Conservation (phyloP, 208 protist genomes). For the Angomonas ambiguus region DNA sequence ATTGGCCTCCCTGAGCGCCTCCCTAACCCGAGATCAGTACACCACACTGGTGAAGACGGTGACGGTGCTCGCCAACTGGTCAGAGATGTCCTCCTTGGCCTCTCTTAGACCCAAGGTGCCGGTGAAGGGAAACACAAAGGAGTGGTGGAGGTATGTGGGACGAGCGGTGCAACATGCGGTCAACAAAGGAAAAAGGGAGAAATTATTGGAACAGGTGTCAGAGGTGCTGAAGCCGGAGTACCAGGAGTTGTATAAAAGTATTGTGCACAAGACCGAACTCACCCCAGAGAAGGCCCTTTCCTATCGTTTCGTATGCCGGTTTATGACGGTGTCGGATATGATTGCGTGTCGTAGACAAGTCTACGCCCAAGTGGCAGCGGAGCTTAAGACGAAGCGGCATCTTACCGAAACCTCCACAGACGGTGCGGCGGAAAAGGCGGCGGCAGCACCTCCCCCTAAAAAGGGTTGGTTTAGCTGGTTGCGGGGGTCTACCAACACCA, state of each 20-base stretch:
- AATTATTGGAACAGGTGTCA: conserved; percentile 53
- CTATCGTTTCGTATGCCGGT: conserved; percentile 74
- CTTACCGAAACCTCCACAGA: not conserved
- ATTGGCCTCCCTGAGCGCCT: conserved; percentile 59
- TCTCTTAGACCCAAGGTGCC: conserved; percentile 39
- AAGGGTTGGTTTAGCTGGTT: conserved; percentile 51
- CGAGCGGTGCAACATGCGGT: conserved; percentile 37
- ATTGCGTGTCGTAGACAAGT: conserved; percentile 61
- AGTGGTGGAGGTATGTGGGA: conserved; percentile 78
- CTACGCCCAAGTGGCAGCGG: conserved; percentile 70
- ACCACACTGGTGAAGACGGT: conserved; percentile 46
- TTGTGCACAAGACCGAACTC: conserved; percentile 64
- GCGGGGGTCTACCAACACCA: conserved; percentile 6
- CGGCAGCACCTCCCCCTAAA: not conserved
- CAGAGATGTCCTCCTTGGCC: conserved; percentile 26
- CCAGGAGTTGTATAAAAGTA: conserved; percentile 64
- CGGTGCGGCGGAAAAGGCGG: not conserved
- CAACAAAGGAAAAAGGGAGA: conserved; percentile 30
- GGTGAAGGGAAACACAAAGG: conserved; percentile 44
- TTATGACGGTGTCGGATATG: conserved; percentile 80
- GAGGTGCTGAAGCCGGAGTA: conserved; percentile 62
- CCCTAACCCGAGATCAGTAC: conserved; percentile 78
- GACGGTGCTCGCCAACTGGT: conserved; percentile 55
- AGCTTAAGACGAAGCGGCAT: not conserved
- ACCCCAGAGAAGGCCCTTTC: conserved; percentile 45